Conservation (phyloP, 2,329 filamentous ascomycete species). For the Emydomyces testavorans region DNA sequence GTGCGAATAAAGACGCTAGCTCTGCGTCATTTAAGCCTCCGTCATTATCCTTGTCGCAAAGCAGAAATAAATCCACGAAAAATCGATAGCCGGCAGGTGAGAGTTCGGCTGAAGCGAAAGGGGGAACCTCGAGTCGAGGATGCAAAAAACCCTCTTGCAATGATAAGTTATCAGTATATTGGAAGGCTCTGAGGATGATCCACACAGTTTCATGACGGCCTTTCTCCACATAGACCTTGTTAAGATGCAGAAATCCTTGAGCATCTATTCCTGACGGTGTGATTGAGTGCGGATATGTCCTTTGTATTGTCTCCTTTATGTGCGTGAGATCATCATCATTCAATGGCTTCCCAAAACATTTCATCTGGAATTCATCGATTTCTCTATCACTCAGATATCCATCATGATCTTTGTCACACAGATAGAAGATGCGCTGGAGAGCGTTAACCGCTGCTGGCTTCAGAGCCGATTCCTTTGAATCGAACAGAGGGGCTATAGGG, state of each 20-base stretch:
- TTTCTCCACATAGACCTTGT: slow-evolving; percentile 94
- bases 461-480: slow-evolving; percentile 79
- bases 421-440: slow-evolving; percentile 80
- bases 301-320: slow-evolving; percentile 78
- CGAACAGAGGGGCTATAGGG: slow-evolving; percentile 89
- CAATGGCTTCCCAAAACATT: slow-evolving; percentile 82
- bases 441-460: slow-evolving; percentile 85
- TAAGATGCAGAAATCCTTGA: slow-evolving; percentile 74
- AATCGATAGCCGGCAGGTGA: slow-evolving; percentile 92
- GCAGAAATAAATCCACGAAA: slow-evolving; percentile 88
- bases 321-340: slow-evolving; percentile 71
- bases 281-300: slow-evolving; percentile 51
- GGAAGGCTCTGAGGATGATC: slow-evolving; percentile 89
- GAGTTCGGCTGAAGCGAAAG: slow-evolving; percentile 83
- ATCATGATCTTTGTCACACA: slow-evolving; percentile 94
- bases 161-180: slow-evolving; percentile 91
- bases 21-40: slow-evolving; percentile 82
- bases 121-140: slow-evolving; percentile 87
- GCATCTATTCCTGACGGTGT: slow-evolving; percentile 65
- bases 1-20: slow-evolving; percentile 75
- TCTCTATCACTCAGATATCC: slow-evolving; percentile 82
- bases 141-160: slow-evolving; percentile 83
- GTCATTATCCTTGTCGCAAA: slow-evolving; percentile 96
- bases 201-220: slow-evolving; percentile 96
- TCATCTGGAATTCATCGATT: slow-evolving; percentile 78